Evolutionary conservation across 257 asterid genomes (phyloP), one percentile per base, ranked within the genome.

Genomic region (Craterostigma plantagineum): DNA sequence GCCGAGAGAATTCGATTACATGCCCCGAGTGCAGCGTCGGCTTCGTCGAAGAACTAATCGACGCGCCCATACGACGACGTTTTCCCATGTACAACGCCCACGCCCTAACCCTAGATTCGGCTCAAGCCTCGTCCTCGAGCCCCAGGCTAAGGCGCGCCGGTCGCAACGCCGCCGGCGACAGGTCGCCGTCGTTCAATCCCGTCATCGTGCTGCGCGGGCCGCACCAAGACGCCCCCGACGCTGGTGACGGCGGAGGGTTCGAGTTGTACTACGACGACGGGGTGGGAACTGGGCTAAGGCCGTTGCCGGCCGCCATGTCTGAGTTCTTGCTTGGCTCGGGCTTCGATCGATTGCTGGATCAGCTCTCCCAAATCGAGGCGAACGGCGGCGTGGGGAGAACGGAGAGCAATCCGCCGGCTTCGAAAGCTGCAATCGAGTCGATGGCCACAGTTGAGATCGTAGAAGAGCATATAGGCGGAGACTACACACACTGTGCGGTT

Each of bases 241-340:
- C 27, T 9, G 71, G 63, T 1, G 75, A 33, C 7, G 76, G 48
- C 11, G 73, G 67, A 17, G 76, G 77, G 23, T 77, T 77, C 51
- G 90, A 78, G 49, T 34, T 81, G 63, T 81, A 63, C 54, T 78
- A 81, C 27, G 94, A 81, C 39, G 94, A 78, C 33, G 92, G 84
- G 10, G 59, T 78, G 0, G 92, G 90, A 35, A 77, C 79, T 52
- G 92, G 92, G 8, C 45, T 81, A 40, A 63, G 90, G 14, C 92
- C 92, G 0, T 61, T 81, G 14, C 92, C 94, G 0, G 54, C 81
- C 0, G 74, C 60, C 5, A 75, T 81, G 81, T 72, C 90, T 8
- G 94, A 81, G 57, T 81, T 81, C 62, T 43, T 81, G 7, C 64
- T 81, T 1, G 94, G 94, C 35, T 78, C 92, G 14, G 94, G 92